Conservation (phyloP, 1,139 yeast species). For the Protomyces pachydermus region DNA sequence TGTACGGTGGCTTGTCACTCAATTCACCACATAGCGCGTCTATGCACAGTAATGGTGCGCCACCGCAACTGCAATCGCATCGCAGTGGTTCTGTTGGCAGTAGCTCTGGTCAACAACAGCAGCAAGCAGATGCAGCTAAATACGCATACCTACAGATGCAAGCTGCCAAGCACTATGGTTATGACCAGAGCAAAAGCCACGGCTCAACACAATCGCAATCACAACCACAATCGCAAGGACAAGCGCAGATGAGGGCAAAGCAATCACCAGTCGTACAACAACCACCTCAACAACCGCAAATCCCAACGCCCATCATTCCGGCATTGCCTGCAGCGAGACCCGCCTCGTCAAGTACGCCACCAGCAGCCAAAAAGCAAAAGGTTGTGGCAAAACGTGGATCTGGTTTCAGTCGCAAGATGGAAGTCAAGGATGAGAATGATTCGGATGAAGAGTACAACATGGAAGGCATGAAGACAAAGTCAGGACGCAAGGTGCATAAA, state of each 20-base stretch:
- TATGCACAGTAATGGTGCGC: neutral
- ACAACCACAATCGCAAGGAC: neutral
- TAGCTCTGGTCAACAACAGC: neutral
- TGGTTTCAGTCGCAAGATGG: neutral
- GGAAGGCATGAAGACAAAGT: conserved; percentile 34
- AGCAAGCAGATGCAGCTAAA: neutral
- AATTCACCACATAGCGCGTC: neutral
- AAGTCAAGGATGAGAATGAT: neutral
- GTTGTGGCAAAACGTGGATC: neutral
- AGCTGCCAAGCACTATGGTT: neutral
- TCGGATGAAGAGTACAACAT: conserved; percentile 32
- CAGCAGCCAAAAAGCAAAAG: conserved; percentile 13
- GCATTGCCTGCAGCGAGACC: neutral
- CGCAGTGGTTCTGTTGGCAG: neutral
- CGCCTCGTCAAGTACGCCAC: conserved; percentile 1
- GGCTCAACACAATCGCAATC: neutral
- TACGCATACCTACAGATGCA: neutral
- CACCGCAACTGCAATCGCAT: neutral
- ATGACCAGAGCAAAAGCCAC: neutral
- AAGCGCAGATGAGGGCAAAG: neutral
- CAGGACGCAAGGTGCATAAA: conserved; percentile 34
- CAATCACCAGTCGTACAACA: neutral
- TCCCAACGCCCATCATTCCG: neutral
- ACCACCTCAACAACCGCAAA: neutral
- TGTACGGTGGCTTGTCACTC: neutral